phyloP scores from a whole-genome alignment of 73 alveolate species.

The Paramecium sexaurelia region DNA sequence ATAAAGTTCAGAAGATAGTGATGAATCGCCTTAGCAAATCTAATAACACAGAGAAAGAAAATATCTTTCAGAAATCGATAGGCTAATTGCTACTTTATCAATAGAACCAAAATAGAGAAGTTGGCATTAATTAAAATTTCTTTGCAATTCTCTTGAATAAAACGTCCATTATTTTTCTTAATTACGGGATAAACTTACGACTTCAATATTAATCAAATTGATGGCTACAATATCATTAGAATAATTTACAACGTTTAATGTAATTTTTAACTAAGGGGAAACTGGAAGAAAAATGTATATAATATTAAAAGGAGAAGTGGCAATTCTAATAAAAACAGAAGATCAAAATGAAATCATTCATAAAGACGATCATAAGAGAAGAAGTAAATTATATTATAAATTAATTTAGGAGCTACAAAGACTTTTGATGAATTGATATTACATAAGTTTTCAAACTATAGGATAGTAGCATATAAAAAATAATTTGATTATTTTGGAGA shows the following conservation, averaged over 20 bases:
- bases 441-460: background rate
- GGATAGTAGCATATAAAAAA: background rate
- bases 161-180: slow-evolving; percentile 5
- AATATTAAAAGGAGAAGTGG: slow-evolving; percentile 38
- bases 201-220: background rate
- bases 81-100: background rate
- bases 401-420: background rate
- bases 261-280: slow-evolving; percentile 25
- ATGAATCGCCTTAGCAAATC: background rate
- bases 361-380: background rate
- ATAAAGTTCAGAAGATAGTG: slow-evolving; percentile 9
- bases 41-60: background rate
- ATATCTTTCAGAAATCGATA: background rate
- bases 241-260: background rate
- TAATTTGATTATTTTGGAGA: slow-evolving; percentile 45
- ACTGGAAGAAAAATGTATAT: slow-evolving; percentile 46
- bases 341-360: background rate
- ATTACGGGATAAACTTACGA: background rate
- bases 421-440: slow-evolving; percentile 19
- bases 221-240: slow-evolving; percentile 16
- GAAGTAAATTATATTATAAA: background rate
- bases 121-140: background rate
- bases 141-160: background rate
- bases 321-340: slow-evolving; percentile 12
- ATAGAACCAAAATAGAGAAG: background rate